Evolutionary conservation across 2,329 filamentous ascomycete genomes (phyloP), one percentile per base, ranked within the genome.

Genomic region (Epichloe sylvatica): DNA sequence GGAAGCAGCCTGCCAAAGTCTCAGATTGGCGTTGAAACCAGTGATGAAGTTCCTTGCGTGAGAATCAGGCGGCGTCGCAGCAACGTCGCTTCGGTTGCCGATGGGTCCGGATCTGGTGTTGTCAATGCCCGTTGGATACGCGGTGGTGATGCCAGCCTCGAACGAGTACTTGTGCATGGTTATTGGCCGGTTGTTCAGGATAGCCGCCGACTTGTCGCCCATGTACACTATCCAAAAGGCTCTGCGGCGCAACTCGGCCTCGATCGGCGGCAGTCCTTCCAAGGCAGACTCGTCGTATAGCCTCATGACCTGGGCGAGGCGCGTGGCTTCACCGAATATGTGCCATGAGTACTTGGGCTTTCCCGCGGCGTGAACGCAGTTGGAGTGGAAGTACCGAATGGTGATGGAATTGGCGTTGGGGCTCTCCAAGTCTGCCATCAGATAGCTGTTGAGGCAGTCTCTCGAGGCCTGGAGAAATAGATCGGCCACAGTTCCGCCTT

Each of bases 321-420:
- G 59, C 3, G 64, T 65, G 1, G 69, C 69, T 51, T 71, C 68
- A 1, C 69, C 69, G 53, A 72, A 69, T 1, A 71, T 67, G 45
- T 70, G 67, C 67, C 69, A 71, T 4, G 69, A 71, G 19, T 68
- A 63, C 25, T 66, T 63, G 4, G 67, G 67, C 39, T 68, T 70
- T 0, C 69, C 70, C 0, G 66, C 59, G 1, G 67, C 67, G 44
- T 72, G 70, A 2, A 72, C 55, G 40, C 68, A 70, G 49, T 70
- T 71, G 13, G 70, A 71, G 46, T 72, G 70, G 23, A 71, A 69
- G 47, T 71, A 70, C 4, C 70, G 64, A 17, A 71, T 69, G 2
- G 64, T 61, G 25, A 72, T 62, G 3, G 70, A 72, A 44, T 65
- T 68, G 1, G 68, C 67, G 46, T 63, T 67, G 0, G 70, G 70